A percentile compares a stretch with the other conserved stretches of the same genome.
Conservation (phyloP, 2,329 filamentous ascomycete species). For the Penicillium sp. region DNA sequence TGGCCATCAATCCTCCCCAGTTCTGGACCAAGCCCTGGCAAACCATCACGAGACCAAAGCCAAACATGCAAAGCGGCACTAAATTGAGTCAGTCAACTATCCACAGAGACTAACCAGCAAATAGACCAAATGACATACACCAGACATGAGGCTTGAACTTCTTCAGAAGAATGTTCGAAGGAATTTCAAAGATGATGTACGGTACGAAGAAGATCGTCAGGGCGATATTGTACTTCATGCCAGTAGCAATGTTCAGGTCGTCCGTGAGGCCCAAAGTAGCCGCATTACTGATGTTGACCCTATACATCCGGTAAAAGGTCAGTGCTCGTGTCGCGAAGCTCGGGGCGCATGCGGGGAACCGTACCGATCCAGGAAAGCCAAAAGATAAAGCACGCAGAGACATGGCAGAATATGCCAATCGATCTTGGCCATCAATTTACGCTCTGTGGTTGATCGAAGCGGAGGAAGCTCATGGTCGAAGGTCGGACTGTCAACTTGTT, state of each 20-base stretch:
- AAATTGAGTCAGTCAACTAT: neutral
- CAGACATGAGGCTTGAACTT: slow-evolving; percentile 65
- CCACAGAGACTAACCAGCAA: neutral
- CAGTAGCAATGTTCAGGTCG: slow-evolving; percentile 59
- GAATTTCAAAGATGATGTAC: slow-evolving; percentile 66
- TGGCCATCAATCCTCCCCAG: slow-evolving; percentile 74
- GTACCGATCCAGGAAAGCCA: slow-evolving; percentile 64
- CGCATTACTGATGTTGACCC: slow-evolving; percentile 80
- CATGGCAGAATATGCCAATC: slow-evolving; percentile 72
- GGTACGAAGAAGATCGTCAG: slow-evolving; percentile 81
- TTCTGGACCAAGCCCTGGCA: slow-evolving; percentile 76
- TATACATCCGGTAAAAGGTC: slow-evolving; percentile 15
- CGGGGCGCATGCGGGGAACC: neutral
- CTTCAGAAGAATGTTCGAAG: slow-evolving; percentile 72
- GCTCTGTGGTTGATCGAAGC: slow-evolving; percentile 51
- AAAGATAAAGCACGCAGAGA: slow-evolving; percentile 69
- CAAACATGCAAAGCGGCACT: slow-evolving; percentile 78
- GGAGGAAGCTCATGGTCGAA: slow-evolving; percentile 26
- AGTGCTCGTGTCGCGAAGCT: neutral
- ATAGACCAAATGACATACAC: slow-evolving; percentile 44
- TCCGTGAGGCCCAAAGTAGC: slow-evolving; percentile 63
- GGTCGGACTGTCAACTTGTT: slow-evolving; percentile 2
- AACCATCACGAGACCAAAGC: slow-evolving; percentile 74
- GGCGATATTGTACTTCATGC: slow-evolving; percentile 69
- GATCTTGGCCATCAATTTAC: slow-evolving; percentile 66